These are phyloP conservation scores for Cyclaneusma minus DNA, from an alignment of 2,329 filamentous ascomycete species.

Conservation along the genomic window DNA sequence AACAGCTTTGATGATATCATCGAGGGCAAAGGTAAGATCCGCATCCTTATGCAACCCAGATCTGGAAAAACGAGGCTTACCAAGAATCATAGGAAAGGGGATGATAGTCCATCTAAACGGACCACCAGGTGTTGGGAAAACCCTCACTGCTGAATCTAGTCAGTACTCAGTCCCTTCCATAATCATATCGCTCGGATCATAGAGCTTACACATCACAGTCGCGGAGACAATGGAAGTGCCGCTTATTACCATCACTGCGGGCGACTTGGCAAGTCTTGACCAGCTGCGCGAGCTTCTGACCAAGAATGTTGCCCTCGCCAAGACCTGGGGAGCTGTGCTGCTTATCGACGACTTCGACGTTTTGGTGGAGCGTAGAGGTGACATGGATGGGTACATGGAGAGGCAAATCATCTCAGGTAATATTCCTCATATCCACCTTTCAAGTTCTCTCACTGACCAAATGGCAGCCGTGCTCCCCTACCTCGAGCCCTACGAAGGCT, in stretches of 20 bases:
- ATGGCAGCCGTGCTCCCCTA: conserved; percentile 18
- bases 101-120: no score
- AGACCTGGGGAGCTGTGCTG: conserved; percentile 56
- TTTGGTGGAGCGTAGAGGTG: conserved; percentile 24
- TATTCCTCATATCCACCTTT: conserved; percentile 4
- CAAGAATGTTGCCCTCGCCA: conserved; percentile 56
- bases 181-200: conserved; percentile 31
- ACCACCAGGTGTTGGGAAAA: conserved; percentile 48
- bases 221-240: conserved; percentile 31
- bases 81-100: no score
- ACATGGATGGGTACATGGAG: conserved; percentile 18
- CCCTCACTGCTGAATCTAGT: conserved; percentile 47
- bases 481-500: conserved; percentile 23
- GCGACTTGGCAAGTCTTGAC: conserved; percentile 53
- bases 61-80: no score
- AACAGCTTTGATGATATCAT: conserved; percentile 30
- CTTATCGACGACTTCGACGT: conserved; percentile 58
- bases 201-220: conserved; percentile 13
- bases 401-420: conserved; percentile 21
- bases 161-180: conserved; percentile 44
- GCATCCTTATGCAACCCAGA: no score
- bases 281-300: conserved; percentile 50
- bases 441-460: neutral
- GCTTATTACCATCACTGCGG: conserved; percentile 37
- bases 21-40: conserved; percentile 31